phyloP scores from a whole-genome alignment of 306 rosid genomes.

The Quercus suber region DNA sequence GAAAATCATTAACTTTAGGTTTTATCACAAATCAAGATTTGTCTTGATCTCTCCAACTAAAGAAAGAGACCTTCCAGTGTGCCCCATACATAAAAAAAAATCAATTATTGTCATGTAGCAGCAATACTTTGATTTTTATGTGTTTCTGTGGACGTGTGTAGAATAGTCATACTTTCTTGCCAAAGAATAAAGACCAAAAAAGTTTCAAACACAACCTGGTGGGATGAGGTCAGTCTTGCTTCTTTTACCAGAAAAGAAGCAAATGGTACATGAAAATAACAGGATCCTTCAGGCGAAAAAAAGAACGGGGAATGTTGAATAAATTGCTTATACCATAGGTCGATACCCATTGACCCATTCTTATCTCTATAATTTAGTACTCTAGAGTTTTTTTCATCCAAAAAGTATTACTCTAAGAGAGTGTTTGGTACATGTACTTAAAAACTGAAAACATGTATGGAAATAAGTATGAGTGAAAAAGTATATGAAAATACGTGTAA shows the following conservation, averaged over 20 bases:
- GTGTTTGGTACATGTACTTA: too few species aligned
- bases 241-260: neutral
- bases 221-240: conserved; percentile 1
- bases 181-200: conserved; percentile 2
- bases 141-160: neutral
- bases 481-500: too few species aligned
- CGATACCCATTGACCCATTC: too few species aligned
- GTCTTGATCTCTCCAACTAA: neutral
- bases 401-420: too few species aligned
- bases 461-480: too few species aligned
- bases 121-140: neutral
- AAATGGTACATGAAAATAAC: neutral
- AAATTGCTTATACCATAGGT: neutral
- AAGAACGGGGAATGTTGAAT: neutral
- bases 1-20: neutral
- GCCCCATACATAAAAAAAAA: too few species aligned
- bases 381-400: too few species aligned
- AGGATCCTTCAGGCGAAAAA: neutral
- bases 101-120: too few species aligned
- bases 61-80: neutral
- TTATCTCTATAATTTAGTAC: too few species aligned
- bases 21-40: neutral
- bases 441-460: too few species aligned
- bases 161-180: neutral
- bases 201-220: conserved; percentile 12